Conservation (phyloP, 108 stramenopile genomes). For the Cyclotella sp. region DNA sequence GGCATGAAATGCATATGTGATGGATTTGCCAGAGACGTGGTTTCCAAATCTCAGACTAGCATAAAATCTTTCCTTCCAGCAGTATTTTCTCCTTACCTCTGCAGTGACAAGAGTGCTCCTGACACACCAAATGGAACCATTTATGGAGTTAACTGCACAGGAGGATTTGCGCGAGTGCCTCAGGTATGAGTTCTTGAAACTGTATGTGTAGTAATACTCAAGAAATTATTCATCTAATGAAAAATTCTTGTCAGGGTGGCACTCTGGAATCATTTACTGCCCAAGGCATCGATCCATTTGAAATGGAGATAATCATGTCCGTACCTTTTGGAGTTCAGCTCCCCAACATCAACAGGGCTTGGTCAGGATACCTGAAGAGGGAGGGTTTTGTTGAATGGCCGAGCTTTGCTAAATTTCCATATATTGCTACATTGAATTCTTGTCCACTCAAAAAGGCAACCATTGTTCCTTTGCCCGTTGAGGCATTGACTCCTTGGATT, state of each 20-base stretch:
- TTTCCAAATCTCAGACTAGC: background rate
- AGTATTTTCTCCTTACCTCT: background rate
- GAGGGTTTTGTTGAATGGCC: slow-evolving; percentile 1
- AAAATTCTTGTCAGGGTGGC: background rate
- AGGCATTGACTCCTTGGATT: background rate
- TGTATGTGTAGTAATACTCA: no score
- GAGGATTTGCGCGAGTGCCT: background rate
- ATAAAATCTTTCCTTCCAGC: background rate
- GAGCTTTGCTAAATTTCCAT: background rate
- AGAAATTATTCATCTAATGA: no score
- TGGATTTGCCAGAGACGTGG: background rate
- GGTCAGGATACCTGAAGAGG: background rate
- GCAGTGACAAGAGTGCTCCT: background rate
- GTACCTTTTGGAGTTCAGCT: background rate
- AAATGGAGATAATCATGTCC: background rate
- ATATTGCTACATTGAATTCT: background rate
- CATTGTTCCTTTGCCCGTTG: background rate
- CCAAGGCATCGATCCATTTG: background rate
- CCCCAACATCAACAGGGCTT: background rate
- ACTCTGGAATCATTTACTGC: background rate
- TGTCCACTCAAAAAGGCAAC: slow-evolving; percentile 1
- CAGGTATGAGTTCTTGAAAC: no score
- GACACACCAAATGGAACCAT: background rate
- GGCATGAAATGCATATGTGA: background rate
- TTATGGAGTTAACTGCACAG: background rate